Evolutionary conservation across 331 rosid genomes (phyloP).

Genomic region (Spiraea crenata): DNA sequence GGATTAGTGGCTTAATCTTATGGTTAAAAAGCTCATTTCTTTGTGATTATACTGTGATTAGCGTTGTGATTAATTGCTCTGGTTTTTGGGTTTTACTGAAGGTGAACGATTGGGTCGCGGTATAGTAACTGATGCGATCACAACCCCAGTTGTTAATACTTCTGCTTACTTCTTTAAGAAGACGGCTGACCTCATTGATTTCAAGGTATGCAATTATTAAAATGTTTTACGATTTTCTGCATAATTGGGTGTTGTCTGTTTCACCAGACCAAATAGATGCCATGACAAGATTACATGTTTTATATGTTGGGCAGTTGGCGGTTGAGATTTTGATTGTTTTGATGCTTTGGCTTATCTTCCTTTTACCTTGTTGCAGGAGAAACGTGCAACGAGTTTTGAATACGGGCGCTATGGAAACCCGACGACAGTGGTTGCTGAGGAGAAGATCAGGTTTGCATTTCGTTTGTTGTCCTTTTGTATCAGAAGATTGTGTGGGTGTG

Average conservation of each 20-base stretch:
- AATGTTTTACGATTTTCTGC: neutral
- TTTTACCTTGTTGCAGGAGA: slow-evolving; percentile 53
- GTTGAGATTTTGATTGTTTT: neutral
- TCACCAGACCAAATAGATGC: neutral
- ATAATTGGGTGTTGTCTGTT: neutral
- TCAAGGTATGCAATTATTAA: slow-evolving; percentile 54
- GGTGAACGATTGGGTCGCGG: slow-evolving; percentile 93
- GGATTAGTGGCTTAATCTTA: neutral
- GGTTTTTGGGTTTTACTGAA: slow-evolving; percentile 24
- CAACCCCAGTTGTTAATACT: slow-evolving; percentile 92
- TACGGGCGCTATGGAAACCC: slow-evolving; percentile 98
- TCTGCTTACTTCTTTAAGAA: slow-evolving; percentile 80
- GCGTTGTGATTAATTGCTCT: slow-evolving; percentile 13
- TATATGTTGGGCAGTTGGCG: neutral
- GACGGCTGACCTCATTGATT: slow-evolving; percentile 72
- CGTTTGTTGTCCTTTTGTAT: neutral
- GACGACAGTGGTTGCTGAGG: slow-evolving; percentile 81
- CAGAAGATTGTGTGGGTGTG: neutral
- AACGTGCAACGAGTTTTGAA: slow-evolving; percentile 73
- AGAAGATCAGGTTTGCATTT: slow-evolving; percentile 72
- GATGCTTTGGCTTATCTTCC: neutral
- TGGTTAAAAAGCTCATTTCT: neutral
- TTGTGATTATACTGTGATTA: slow-evolving; percentile 6
- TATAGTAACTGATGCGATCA: slow-evolving; percentile 79
- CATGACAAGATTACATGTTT: neutral